Base-by-base conservation (phyloP, 129 eudicot species). In the Arctium minus region DNA sequence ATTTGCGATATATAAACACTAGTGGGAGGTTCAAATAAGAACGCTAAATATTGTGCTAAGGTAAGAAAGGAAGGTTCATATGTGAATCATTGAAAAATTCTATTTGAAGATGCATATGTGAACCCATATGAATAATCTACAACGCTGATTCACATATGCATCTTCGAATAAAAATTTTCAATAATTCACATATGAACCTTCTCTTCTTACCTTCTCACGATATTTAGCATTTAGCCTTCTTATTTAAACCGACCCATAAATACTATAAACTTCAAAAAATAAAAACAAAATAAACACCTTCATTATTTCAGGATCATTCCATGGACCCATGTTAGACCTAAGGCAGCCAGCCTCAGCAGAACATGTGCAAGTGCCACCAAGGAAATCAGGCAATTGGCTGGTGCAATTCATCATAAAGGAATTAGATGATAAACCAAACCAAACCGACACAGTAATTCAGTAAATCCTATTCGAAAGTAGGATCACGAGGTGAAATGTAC, bases 351-450 rank as follows among this genome's bases (percentile, higher is more conserved):
- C 90, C 72, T 94, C 96, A 62, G 72, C 87, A 74, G 90, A 60
- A 87, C 98, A 94, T 5, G 91, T 73, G 86, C 98, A 94, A 13
- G 96, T 81, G 53, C 98, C 98, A 77, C 98, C 97, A 85, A 94
- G 89, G 83, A 94, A 94, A 80, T 94, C 98, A 50, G 98, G 98
- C 86, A 94, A 85, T 79, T 94, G 96, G 78, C 98, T 94, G 94
- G 27, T 32, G 30, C 73, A 68, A 70, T 67, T 12, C 22, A 83
- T 70, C 17, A 29, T 15, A 75, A 73, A 81, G 27, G 33, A 64
- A 22, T 81, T 36, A 78, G 69, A 74, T 39, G 27, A 77, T 8
- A 17, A 17, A 60, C 4, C 65, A 53, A 53, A 53, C 18, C 67
- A 15, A 53, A 15, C 65, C 27, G 64, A 50, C 5, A 4, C 18